Evolutionary conservation across 257 asterid species (phyloP), one percentile per base, ranked within the genome.

Genomic region (Lycium barbarum): DNA sequence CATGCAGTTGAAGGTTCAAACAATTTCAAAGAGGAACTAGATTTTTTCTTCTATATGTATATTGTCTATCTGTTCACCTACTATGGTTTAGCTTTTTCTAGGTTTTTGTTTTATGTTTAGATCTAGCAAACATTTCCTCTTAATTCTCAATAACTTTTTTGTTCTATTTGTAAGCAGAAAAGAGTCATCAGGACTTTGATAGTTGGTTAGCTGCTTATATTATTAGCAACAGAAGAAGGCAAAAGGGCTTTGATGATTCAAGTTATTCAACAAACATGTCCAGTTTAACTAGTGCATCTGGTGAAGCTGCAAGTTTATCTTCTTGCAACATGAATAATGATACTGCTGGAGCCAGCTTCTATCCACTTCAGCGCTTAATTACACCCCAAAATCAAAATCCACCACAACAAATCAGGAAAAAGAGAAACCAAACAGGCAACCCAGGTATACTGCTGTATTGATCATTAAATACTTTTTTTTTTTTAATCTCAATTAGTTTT

Each of bases 391-490:
- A 84, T 89, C 90, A 86, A 81, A 63, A 86, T 49, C 89, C 86
- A 71, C 86, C 82, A 3, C 95, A 92, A 11, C 71, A 87, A 9
- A 5, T 79, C 87, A 96, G 94, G 94, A 96, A 87, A 85, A 96
- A 91, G 91, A 93, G 99, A 87, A 94, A 89, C 84, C 97, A 91
- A 80, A 95, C 98, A 20, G 99, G 99, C 79, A 92, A 94, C 82
- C 99, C 99, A 93, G 99, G 99, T 26, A 26, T 26, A 26, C 33
- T 26, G 33, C 33, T 26, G 33, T 26, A 26, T 26, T 26, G 33
- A 26, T 26, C 33, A 26, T 26, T 26, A 26, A 26, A 26, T 26
- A 26, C 18, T 11, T 3, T 54, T 12, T 54, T 54, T 55, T 13
- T 54, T 9, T 8, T 2, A 62, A 63, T 9, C 7, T 22, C 6